A percentile compares a stretch with the other conserved stretches of the same genome.
Conservation (phyloP, 371 early-diverging fungal species). For the Apophysomyces sp. region DNA sequence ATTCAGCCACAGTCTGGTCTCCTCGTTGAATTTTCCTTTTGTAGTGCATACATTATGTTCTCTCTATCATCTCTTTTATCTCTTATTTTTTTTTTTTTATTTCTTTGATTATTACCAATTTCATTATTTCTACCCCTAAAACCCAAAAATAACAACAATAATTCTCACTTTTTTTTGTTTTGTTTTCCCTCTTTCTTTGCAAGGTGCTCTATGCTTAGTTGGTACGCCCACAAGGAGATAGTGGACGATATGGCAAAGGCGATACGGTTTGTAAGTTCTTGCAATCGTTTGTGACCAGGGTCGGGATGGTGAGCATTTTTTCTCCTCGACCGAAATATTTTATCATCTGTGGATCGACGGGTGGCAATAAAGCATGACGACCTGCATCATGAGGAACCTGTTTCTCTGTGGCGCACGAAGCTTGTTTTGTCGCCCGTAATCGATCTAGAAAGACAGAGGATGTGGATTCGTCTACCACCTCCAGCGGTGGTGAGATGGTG, state of each 20-base stretch:
- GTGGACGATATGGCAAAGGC: neutral
- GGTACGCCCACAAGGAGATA: neutral
- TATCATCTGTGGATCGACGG: neutral
- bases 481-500: neutral
- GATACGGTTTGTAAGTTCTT: neutral
- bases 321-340: neutral
- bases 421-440: neutral
- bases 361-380: neutral
- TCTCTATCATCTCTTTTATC: no score
- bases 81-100: no score
- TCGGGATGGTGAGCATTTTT: neutral
- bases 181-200: neutral
- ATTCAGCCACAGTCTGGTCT: no score
- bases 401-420: neutral
- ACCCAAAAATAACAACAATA: no score
- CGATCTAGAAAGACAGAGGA: neutral
- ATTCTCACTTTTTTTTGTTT: neutral
- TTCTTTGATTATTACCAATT: no score
- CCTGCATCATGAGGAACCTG: neutral
- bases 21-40: no score
- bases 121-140: no score
- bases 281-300: neutral
- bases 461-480: neutral
- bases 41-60: no score
- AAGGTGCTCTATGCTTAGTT: neutral